Base-by-base conservation (phyloP, 805 yeast species). In the Blastobotrys attinorum region DNA sequence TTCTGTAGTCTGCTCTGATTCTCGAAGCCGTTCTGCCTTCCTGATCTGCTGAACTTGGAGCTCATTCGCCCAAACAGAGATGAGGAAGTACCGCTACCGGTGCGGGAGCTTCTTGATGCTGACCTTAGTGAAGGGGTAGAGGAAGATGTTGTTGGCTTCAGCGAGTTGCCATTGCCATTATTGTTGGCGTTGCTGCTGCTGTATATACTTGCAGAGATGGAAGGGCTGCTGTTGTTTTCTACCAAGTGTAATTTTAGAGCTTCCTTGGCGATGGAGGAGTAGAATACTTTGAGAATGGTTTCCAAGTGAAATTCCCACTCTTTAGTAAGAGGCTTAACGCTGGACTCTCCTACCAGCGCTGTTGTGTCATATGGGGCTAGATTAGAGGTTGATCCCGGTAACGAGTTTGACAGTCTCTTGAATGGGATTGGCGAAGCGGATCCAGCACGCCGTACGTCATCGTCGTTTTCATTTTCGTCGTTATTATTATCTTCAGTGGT, bases 271-370 rank as follows among this genome's bases (percentile, higher is more conserved):
- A 56, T 51, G 22, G 59, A 55, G 29, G 41, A 38, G 35, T 56
- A 56, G 31, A 52, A 56, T 15, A 46, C 45, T 22, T 52, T 44
- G 18, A 56, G 47, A 15, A 55, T 47, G 7, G 40, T 31, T 32
- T 55, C 58, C 11, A 56, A 16, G 33, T 53, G 55, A 16, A 37
- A 35, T 23, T 53, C 52, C 60, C 60, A 56, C 27, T 53, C 55
- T 15, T 39, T 25, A 16, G 52, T 22, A 15, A 43, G 36, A 3
- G 51, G 53, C 34, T 34, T 31, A 16, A 44, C 43, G 22, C 40
- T 22, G 20, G 42, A 20, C 17, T 49, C 48, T 18, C 31, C 29
- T 3, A 56, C 55, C 21, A 53, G 20, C 7, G 41, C 29, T 21
- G 43, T 31, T 13, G 49, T 47, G 40, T 53, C 56, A 7, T 16